Evolutionary conservation across 345 rosid genomes (phyloP).

Genomic region (Rhizophora mangle): DNA sequence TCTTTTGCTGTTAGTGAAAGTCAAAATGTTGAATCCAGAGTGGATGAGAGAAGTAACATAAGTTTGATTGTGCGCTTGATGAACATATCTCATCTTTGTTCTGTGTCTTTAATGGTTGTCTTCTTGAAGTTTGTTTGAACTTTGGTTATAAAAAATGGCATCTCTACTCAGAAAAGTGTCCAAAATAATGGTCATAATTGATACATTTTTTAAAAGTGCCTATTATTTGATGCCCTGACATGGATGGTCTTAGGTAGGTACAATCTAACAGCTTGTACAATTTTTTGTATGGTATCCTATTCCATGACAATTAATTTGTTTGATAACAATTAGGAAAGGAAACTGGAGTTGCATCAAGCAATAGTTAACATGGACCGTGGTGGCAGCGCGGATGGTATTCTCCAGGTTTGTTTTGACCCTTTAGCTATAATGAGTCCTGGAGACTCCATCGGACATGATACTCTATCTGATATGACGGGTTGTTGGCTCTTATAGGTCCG

Average conservation of each 20-base stretch:
- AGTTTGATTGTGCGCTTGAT: too few species aligned
- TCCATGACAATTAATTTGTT: background rate
- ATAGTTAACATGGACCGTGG: conserved; percentile 85
- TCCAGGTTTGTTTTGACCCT: conserved; percentile 58
- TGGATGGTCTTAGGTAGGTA: background rate
- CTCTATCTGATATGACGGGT: conserved; percentile 13
- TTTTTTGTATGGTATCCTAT: background rate
- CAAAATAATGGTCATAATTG: too few species aligned
- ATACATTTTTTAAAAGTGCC: background rate
- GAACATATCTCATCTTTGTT: too few species aligned
- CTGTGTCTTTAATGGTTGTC: too few species aligned
- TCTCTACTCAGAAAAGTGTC: too few species aligned
- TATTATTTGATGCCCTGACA: background rate
- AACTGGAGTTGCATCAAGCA: conserved; percentile 80
- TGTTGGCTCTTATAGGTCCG: conserved; percentile 60
- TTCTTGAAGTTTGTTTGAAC: too few species aligned
- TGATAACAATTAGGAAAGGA: conserved; percentile 55
- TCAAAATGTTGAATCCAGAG: too few species aligned
- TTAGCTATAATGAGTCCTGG: conserved; percentile 11
- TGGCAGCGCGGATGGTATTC: conserved; percentile 94
- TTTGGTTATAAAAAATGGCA: too few species aligned
- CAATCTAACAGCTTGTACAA: background rate
- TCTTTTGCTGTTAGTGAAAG: too few species aligned
- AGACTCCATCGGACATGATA: conserved; percentile 11
- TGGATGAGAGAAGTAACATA: too few species aligned